A percentile compares a stretch with the other conserved stretches of the same genome.
Conservation (phyloP, 1,284 basidiomycete species). For the Athelia psychrophila region DNA sequence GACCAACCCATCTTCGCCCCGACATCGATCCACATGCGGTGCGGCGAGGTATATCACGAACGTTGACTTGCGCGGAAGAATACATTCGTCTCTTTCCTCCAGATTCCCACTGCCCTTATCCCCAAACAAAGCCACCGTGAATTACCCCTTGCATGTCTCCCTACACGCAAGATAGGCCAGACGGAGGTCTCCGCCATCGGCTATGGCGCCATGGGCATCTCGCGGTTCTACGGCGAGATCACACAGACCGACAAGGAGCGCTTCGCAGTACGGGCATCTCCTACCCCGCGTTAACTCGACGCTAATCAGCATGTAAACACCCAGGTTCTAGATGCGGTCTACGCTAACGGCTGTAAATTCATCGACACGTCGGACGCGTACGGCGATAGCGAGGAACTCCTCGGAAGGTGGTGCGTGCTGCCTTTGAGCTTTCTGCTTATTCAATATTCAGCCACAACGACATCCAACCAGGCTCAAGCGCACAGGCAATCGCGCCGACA, state of each 20-base stretch:
- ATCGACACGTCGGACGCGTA: conserved; percentile 45
- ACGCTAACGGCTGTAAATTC: conserved; percentile 34
- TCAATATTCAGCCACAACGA: background rate
- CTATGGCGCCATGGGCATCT: conserved; percentile 16
- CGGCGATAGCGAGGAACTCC: conserved; percentile 39
- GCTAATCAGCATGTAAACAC: background rate
- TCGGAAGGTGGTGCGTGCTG: conserved; percentile 40
- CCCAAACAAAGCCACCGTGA: no score
- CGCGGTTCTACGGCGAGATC: conserved; percentile 9
- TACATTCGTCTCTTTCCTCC: no score
- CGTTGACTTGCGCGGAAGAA: no score
- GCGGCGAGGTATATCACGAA: no score
- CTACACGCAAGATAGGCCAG: conserved; percentile 15
- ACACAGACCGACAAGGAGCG: conserved; percentile 7
- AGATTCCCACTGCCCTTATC: no score
- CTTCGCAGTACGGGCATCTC: conserved; percentile 2
- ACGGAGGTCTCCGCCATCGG: conserved; percentile 13
- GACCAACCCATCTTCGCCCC: no score
- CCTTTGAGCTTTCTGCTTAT: background rate
- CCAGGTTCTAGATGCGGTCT: conserved; percentile 36
- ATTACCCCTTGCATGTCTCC: no score
- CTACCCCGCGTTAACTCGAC: background rate
- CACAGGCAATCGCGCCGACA: conserved; percentile 34
- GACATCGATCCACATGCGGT: no score
- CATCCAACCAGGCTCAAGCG: conserved; percentile 27